Base-by-base conservation (phyloP, 2,329 filamentous ascomycete species). In the Xylaria arbuscula region DNA sequence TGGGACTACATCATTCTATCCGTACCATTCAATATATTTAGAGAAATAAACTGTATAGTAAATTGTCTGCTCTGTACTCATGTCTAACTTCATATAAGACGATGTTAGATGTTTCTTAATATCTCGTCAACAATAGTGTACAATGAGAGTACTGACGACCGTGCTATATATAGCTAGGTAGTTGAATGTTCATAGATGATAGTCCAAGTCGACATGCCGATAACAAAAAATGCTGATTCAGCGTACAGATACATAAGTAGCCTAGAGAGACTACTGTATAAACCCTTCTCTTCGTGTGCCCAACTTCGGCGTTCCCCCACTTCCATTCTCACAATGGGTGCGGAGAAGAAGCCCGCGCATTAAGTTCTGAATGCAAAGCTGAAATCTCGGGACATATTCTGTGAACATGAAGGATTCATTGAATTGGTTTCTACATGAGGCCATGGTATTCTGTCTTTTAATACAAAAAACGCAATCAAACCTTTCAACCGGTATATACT, bases 351-450 rank as follows among this genome's bases (percentile, higher is more conserved):
- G 28, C 15, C 11, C 19, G 51, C 34, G 32, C 38, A 42, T 17
- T 5, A 15, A 17, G 2, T 32, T 11, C 13, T 19, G 3, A 24
- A 9, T 28, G 4, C 3, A 54, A n/a, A 36, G 13, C 28, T 34
- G 24, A n/a, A 58, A 24, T 22, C 15, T n/a, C 11, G 11, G 28
- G 15, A 36, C 22, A 64, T 6, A 40, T 57, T 13, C n/a, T 17
- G 1, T 19, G 10, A 56, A 50, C 40, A 38, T 54, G 19, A 36
- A 6, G 10, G 22, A 22, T 53, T 24, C 3, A 1, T 61, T 67
- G 8, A 24, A 54, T 64, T 56, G 24, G 28, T 60, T 62, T 64
- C 42, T 56, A 68, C 48, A 64, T 24, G 51, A 24, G 54, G 58
- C 34, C 24, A 34, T 45, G 34, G 13, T 38, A 47, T 17, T 36